Conservation (phyloP, 352 stramenopile species). For the Globisporangium heterothallicum region DNA sequence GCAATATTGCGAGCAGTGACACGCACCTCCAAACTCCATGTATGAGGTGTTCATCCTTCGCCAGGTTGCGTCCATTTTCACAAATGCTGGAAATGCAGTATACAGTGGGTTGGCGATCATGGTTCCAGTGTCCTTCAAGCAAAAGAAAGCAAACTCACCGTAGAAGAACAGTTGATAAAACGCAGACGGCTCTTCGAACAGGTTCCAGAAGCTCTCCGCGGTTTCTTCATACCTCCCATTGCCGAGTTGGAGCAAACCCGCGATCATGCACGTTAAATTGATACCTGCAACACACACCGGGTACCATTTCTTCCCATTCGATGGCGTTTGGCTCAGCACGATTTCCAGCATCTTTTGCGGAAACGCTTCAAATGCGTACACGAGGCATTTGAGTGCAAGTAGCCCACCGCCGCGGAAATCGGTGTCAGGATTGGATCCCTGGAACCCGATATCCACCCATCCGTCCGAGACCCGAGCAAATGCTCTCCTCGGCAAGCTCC, state of each 20-base stretch:
- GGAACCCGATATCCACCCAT: conserved; percentile 77
- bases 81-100: conserved; percentile 47
- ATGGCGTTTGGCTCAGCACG: conserved; percentile 40
- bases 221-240: conserved; percentile 46
- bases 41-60: conserved; percentile 74
- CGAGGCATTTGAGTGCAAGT: conserved; percentile 78
- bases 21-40: conserved; percentile 82
- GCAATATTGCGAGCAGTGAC: no score
- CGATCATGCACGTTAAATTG: conserved; percentile 81
- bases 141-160: conserved; percentile 22
- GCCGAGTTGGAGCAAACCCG: conserved; percentile 58
- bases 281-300: conserved; percentile 77
- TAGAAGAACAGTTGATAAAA: conserved; percentile 80
- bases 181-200: conserved; percentile 81
- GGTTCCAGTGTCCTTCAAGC: no score
- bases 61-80: conserved; percentile 85
- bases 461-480: conserved; percentile 47
- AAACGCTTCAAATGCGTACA: conserved; percentile 78
- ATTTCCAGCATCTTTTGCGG: conserved; percentile 64
- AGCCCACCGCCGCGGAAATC: conserved; percentile 80
- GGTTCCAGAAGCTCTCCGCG: conserved; percentile 44
- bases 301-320: conserved; percentile 61
- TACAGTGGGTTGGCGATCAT: no score
- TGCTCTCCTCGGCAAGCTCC: conserved; percentile 6
- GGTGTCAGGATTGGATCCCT: conserved; percentile 70